phyloP scores from a whole-genome alignment of 805 yeast species.

The Ogataea nitratoaversa region DNA sequence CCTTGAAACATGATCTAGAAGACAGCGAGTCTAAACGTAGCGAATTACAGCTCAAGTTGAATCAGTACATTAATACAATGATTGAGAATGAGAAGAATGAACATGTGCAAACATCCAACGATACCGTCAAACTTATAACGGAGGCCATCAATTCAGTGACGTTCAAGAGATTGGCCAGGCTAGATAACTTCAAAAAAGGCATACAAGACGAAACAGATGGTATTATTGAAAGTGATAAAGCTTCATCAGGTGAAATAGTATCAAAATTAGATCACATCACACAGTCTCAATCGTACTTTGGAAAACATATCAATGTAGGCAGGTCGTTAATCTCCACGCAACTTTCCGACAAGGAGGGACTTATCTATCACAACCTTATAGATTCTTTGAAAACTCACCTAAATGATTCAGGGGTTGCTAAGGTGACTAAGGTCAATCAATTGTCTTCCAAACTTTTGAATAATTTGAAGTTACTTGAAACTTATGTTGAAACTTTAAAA shows the following conservation, averaged over 20 bases:
- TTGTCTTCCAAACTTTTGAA: conserved; percentile 3
- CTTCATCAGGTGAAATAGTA: not conserved
- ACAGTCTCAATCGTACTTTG: not conserved
- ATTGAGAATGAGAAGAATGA: conserved; percentile 2
- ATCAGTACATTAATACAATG: not conserved
- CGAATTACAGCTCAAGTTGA: not conserved
- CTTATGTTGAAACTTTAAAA: conserved; percentile 1
- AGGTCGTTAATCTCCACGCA: not conserved
- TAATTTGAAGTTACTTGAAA: conserved; percentile 3
- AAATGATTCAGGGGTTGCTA: not conserved
- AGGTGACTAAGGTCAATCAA: not conserved
- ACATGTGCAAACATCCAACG: not conserved
- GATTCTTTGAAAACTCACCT: not conserved
- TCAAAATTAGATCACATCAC: not conserved
- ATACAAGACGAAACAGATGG: not conserved
- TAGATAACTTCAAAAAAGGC: not conserved
- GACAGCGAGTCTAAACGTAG: not conserved
- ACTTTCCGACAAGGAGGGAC: not conserved
- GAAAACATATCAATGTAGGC: not conserved
- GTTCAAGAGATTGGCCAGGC: not conserved
- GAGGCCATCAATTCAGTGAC: not conserved
- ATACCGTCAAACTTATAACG: not conserved
- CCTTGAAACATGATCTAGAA: not conserved
- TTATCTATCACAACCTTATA: not conserved
- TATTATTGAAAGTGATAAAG: not conserved